A percentile compares a stretch with the other conserved stretches of the same genome.
phyloP scores from a whole-genome alignment of 2,329 filamentous ascomycete genomes.

The Macrophomina tecta region DNA sequence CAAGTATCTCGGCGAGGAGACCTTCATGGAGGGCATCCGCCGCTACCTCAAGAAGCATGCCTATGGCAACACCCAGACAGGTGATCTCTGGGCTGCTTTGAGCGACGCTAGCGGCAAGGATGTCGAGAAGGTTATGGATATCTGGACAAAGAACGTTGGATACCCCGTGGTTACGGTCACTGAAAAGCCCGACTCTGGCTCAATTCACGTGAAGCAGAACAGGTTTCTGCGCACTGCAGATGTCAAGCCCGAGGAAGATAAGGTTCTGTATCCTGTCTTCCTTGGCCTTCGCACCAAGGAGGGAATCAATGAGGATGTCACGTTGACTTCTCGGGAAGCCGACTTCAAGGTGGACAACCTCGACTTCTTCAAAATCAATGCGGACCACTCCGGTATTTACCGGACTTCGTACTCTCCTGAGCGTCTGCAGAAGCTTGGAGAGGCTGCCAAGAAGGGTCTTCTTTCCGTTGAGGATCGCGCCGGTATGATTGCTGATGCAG shows the following conservation, averaged over 20 bases:
- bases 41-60: conserved; percentile 94
- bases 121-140: conserved; percentile 87
- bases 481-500: conserved; percentile 90
- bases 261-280: conserved; percentile 87
- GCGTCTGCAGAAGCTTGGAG: conserved; percentile 83
- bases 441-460: conserved; percentile 80
- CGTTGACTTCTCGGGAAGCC: conserved; percentile 73
- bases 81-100: conserved; percentile 87
- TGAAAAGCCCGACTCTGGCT: conserved; percentile 71
- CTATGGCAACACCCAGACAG: conserved; percentile 92
- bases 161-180: conserved; percentile 90
- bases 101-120: conserved; percentile 90
- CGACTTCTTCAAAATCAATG: conserved; percentile 96
- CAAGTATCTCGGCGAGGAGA: conserved; percentile 89
- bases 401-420: conserved; percentile 86
- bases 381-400: conserved; percentile 91
- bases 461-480: conserved; percentile 89
- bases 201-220: conserved; percentile 90
- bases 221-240: conserved; percentile 92
- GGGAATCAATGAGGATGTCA: conserved; percentile 79
- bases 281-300: conserved; percentile 82
- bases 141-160: conserved; percentile 96
- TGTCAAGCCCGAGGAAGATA: conserved; percentile 90
- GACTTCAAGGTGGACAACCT: conserved; percentile 77
- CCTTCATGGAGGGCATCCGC: conserved; percentile 89